Evolutionary conservation across 2,329 filamentous ascomycete genomes (phyloP), one percentile per base, ranked within the genome.

Genomic region (Penicillium sp.): DNA sequence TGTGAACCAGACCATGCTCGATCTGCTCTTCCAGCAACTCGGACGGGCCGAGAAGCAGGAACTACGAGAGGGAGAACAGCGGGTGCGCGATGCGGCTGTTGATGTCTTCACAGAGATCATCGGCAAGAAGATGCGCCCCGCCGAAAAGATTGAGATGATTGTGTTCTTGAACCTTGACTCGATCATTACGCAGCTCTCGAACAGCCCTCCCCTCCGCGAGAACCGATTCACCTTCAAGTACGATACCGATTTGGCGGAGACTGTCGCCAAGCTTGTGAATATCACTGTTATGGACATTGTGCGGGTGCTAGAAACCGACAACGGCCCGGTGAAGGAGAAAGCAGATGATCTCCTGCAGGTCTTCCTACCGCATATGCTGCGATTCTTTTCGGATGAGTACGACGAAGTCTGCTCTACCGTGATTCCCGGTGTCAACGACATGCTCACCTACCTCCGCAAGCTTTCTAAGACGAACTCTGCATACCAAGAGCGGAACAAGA

Each of bases 371-470:
- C 87, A 92, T 62, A 81, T 97, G 12, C 79, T 99, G 46, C 89
- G 93, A 36, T 96, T 96, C 78, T 96, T 99, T 75, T 89, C 91
- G 23, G 94, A 99, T 72, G 92, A 99, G 69, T 99, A 95, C 71
- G 94, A 99, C 72, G 94, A 99, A 76, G 87, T 99, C 62, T 97
- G 94, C 78, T 95, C 92, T 33, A 94, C 90, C 12, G 90, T 97
- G 53, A 95, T 99, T 56, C 89, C 92, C 21, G 93, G 90, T 34
- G 84, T 97, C 50, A 96, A 90, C 45, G 95, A 99, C 65, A 83
- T 97, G 45, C 82, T 99, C 55, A 91, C 90, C 26, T 93, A 95
- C 70, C 82, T 97, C 59, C 87, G 94, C 52, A 95, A 92, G 72
- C 79, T 91, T 34, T 82, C 86, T 57, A 85, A 82, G 65, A 71